phyloP scores from a whole-genome alignment of 2,329 filamentous ascomycete genomes.

The Colletotrichum spaethianum region DNA sequence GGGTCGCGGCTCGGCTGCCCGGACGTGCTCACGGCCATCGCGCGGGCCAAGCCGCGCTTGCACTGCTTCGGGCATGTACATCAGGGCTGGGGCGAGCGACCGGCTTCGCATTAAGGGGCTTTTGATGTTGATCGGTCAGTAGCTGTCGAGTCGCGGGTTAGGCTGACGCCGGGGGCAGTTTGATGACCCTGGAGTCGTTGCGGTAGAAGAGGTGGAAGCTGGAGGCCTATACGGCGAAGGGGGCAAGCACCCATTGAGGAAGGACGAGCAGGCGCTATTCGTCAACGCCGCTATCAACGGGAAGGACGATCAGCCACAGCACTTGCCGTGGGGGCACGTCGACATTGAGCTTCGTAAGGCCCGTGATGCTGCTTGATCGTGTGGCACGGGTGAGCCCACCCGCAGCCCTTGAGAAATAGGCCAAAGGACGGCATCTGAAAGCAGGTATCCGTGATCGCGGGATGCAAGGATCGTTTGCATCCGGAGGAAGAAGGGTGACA shows the following conservation, averaged over 20 bases:
- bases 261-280: slow-evolving; percentile 65
- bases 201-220: background rate
- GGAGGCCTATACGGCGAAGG: slow-evolving; percentile 46
- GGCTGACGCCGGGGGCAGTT: slow-evolving; percentile 38
- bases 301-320: slow-evolving; percentile 58
- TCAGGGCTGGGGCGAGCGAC: slow-evolving; percentile 48
- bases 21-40: slow-evolving; percentile 50
- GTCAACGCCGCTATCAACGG: slow-evolving; percentile 67
- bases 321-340: slow-evolving; percentile 26
- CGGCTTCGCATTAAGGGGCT: slow-evolving; percentile 59
- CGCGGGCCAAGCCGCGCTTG: slow-evolving; percentile 48
- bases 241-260: slow-evolving; percentile 45
- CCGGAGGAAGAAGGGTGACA: background rate
- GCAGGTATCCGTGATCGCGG: background rate
- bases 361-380: background rate
- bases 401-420: background rate
- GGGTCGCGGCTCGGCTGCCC: slow-evolving; percentile 49
- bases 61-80: slow-evolving; percentile 57
- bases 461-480: background rate
- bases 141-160: slow-evolving; percentile 53
- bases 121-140: slow-evolving; percentile 61
- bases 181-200: slow-evolving; percentile 7
- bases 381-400: background rate
- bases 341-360: slow-evolving; percentile 18
- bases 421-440: background rate